Percentiles rank a stretch among this genome's conserved stretches.
Evolutionary conservation across 148 eudicot genomes (phyloP).

Genomic region (Talinum fruticosum): DNA sequence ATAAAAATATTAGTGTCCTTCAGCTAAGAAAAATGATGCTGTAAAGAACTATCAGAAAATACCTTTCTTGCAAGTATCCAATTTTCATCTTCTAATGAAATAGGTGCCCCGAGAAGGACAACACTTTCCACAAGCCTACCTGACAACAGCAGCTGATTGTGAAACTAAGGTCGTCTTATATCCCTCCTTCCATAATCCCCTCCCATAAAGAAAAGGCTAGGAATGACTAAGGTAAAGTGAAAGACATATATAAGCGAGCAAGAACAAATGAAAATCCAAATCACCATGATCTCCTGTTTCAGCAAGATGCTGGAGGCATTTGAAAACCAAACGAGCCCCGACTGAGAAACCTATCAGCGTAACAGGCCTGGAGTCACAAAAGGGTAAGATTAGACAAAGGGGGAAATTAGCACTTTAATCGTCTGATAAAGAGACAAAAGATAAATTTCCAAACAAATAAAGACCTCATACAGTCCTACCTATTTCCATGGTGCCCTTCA

Average conservation of each 20-base stretch:
- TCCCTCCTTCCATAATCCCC: not conserved
- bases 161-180: not conserved
- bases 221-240: not conserved
- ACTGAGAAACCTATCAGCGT: slow-evolving; percentile 83
- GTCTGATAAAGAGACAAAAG: not conserved
- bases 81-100: slow-evolving; percentile 59
- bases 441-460: not conserved
- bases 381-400: not conserved
- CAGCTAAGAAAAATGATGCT: slow-evolving; percentile 7
- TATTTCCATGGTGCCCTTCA: slow-evolving; percentile 80
- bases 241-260: not conserved
- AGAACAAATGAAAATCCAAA: not conserved
- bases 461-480: slow-evolving; percentile 35
- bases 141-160: slow-evolving; percentile 28
- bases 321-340: slow-evolving; percentile 80
- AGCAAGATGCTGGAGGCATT: slow-evolving; percentile 70
- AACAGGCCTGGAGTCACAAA: slow-evolving; percentile 60
- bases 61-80: slow-evolving; percentile 88
- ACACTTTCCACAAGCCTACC: slow-evolving; percentile 84
- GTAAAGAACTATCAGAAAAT: slow-evolving; percentile 6
- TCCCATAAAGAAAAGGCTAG: not conserved
- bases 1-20: not conserved
- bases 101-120: slow-evolving; percentile 87
- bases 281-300: slow-evolving; percentile 55
- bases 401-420: not conserved